Base-by-base conservation (phyloP, 176 grass and related monocot species). In the Musa acuminata region DNA sequence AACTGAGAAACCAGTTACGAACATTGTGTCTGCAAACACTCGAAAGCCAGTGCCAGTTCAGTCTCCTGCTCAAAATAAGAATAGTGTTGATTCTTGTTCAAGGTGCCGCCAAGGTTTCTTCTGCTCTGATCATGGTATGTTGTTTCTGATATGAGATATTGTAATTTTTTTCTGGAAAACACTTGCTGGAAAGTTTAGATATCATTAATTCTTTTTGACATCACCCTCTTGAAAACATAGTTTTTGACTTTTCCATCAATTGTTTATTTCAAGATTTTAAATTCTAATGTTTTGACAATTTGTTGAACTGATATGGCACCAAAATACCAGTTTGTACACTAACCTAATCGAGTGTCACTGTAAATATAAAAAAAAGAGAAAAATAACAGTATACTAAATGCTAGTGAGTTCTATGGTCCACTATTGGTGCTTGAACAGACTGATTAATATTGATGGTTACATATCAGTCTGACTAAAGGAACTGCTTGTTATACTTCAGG, bases 101-200 rank as follows among this genome's bases (percentile, higher is more conserved):
- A 90, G 95, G 53, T 98, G 95, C 78, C 86, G 82, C 54, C 95
- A 98, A 66, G 90, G 88, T 80, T 98, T 91, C 73, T 98, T 98
- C 84, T 98, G 95, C 78, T 98, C 95, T 58, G 90, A 98, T 77
- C 95, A 98, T 81, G 95, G 90, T 98, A 76, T 86, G 82, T 89
- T 80, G 54, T 52, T 60, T 24, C 66, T 21, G 43, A 70, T 50
- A 51, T 72, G 19, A 65, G 67, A 79, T 77, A 24, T 14, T 63
- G 26, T 60, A 48, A 65, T 63, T 10, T 60, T 67, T 35, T 11
- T 67, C 7, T 43, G 35, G 4, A 35, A 5, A 43, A 1, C 26
- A 67, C 17, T 8, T 50, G 25, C 17, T 51, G 67, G 25, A 51
- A 21, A 19, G 19, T 48, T 70, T 50, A 8, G 11, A 16, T n/a